A percentile compares a stretch with the other conserved stretches of the same genome.
These are phyloP conservation scores for Pyrenophora graminea DNA, from an alignment of 2,329 filamentous ascomycete species.

Conservation along the genomic window DNA sequence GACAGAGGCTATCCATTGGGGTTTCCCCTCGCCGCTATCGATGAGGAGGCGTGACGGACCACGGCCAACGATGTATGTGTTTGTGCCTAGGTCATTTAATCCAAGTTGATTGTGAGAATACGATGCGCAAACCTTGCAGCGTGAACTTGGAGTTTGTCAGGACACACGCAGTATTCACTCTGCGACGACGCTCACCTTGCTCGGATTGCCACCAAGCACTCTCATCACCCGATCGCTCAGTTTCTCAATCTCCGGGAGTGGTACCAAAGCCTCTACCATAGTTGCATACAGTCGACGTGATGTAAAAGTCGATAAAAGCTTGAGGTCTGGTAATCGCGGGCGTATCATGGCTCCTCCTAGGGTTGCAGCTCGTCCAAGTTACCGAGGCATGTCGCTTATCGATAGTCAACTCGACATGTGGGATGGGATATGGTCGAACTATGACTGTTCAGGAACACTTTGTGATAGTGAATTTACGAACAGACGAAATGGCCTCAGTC, in stretches of 20 bases:
- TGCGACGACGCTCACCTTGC: slow-evolving; percentile 63
- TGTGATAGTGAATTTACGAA: neutral
- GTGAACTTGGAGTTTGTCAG: slow-evolving; percentile 56
- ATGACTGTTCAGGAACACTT: slow-evolving; percentile 29
- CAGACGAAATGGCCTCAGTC: slow-evolving; percentile 8
- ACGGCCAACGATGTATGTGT: slow-evolving; percentile 88
- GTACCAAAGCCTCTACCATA: slow-evolving; percentile 66
- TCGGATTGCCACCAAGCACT: slow-evolving; percentile 87
- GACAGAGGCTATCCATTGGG: slow-evolving; percentile 72
- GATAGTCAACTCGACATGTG: slow-evolving; percentile 16
- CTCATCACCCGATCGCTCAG: slow-evolving; percentile 79
- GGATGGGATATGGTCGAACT: slow-evolving; percentile 15
- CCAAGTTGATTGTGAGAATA: neutral
- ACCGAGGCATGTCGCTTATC: slow-evolving; percentile 36
- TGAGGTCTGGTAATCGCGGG: slow-evolving; percentile 22
- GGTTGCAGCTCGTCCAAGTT: slow-evolving; percentile 8
- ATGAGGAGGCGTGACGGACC: slow-evolving; percentile 76
- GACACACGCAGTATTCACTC: neutral
- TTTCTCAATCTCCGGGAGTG: slow-evolving; percentile 74
- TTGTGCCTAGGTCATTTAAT: slow-evolving; percentile 67
- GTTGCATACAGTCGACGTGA: slow-evolving; percentile 36
- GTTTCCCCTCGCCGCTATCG: slow-evolving; percentile 84
- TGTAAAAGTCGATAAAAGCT: slow-evolving; percentile 18
- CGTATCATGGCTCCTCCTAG: slow-evolving; percentile 30
- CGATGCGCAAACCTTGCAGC: slow-evolving; percentile 58